phyloP scores from a whole-genome alignment of 73 alveolate species.

The Blepharisma stoltei region DNA sequence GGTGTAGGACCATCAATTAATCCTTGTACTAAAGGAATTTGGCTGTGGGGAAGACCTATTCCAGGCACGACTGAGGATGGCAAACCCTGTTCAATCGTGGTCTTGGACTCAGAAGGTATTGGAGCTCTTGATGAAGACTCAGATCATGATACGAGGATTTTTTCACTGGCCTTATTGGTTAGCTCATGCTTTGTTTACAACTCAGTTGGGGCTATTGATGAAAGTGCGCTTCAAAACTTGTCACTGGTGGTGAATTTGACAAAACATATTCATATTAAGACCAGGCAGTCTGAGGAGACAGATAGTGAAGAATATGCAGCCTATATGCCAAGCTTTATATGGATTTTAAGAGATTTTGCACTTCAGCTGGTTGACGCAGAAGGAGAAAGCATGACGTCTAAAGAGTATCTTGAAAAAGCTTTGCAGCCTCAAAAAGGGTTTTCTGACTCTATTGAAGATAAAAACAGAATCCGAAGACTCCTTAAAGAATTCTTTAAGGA shows the following conservation, averaged over 20 bases:
- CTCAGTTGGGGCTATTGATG: conserved; percentile 96
- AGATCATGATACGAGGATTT: conserved; percentile 91
- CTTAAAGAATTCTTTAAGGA: conserved; percentile 68
- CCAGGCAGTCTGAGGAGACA: conserved; percentile 52
- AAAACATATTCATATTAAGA: conserved; percentile 81
- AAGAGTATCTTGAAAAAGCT: conserved; percentile 95
- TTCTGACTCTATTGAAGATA: conserved; percentile 67
- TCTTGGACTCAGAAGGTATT: conserved; percentile 91
- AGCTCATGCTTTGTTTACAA: conserved; percentile 86
- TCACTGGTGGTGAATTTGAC: conserved; percentile 90
- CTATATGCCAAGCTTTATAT: conserved; percentile 92
- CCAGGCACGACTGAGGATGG: conserved; percentile 46
- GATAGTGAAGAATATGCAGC: conserved; percentile 40
- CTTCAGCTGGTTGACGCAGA: conserved; percentile 75
- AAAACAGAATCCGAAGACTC: conserved; percentile 70
- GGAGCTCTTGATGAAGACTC: conserved; percentile 96
- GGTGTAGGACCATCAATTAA: conserved; percentile 95
- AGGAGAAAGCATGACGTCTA: conserved; percentile 54
- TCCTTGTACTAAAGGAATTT: conserved; percentile 96
- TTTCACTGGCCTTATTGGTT: conserved; percentile 83
- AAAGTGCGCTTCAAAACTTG: conserved; percentile 58
- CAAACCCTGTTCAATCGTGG: conserved; percentile 62
- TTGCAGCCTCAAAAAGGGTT: conserved; percentile 56
- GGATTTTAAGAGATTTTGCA: conserved; percentile 98
- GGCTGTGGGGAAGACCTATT: conserved; percentile 99